Percentiles rank a stretch among this genome's conserved stretches.
phyloP scores from a whole-genome alignment of 352 stramenopile species.

The Thalassiosira pacifica region DNA sequence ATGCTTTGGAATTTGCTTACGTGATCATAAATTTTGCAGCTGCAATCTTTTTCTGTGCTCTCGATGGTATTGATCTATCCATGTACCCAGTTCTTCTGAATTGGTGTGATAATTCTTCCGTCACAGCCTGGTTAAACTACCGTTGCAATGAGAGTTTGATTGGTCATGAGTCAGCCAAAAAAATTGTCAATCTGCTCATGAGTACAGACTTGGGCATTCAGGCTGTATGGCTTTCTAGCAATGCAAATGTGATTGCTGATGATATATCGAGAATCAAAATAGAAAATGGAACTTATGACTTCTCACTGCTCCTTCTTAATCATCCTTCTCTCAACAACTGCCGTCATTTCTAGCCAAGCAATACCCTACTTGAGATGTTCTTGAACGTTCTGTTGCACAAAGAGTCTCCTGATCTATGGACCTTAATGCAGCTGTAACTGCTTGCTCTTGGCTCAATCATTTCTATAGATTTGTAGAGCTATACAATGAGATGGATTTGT shows the following conservation, averaged over 20 bases:
- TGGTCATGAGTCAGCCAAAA: neutral
- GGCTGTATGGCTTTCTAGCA: neutral
- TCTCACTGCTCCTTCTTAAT: neutral
- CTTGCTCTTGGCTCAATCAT: neutral
- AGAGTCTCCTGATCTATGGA: neutral
- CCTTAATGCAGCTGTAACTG: neutral
- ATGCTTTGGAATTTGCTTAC: neutral
- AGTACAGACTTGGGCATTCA: neutral
- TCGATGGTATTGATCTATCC: conserved; percentile 8
- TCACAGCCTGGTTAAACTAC: neutral
- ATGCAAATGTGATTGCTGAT: neutral
- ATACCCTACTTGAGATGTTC: neutral
- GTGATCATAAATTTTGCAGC: conserved; percentile 32
- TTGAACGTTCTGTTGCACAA: neutral
- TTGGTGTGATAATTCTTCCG: conserved; percentile 8
- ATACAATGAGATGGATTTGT: neutral
- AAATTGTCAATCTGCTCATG: neutral
- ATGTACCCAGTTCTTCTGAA: conserved; percentile 11
- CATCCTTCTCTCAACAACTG: neutral
- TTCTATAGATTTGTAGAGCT: conserved; percentile 9
- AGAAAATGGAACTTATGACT: neutral
- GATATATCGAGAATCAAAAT: neutral
- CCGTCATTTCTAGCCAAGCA: neutral
- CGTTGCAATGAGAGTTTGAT: neutral
- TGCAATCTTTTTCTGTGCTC: conserved; percentile 1